Percentiles rank a stretch among this genome's conserved stretches.
Conservation (phyloP, 2,329 filamentous ascomycete genomes). For the Calycina herbarum region DNA sequence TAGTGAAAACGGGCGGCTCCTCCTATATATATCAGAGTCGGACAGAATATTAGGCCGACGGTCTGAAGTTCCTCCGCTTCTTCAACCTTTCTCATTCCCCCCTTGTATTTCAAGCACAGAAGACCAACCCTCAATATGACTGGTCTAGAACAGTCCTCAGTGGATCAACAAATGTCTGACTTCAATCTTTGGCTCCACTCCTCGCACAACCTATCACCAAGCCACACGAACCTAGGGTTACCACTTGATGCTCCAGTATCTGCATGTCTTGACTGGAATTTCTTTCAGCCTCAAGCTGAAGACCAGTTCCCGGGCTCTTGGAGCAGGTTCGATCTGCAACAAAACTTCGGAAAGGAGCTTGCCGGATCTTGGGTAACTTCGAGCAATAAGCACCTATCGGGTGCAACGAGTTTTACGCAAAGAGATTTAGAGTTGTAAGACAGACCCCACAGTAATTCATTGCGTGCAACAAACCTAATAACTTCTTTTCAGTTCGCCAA, state of each 20-base stretch:
- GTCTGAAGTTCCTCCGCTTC: slow-evolving; percentile 3
- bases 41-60: slow-evolving; percentile 11
- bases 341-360: background rate
- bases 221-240: background rate
- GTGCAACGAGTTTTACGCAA: too few relatives aligned
- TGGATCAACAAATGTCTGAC: background rate
- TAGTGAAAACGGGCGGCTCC: background rate
- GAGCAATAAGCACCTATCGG: background rate
- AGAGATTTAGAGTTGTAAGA: too few relatives aligned
- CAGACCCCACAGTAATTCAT: too few relatives aligned
- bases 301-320: slow-evolving; percentile 2
- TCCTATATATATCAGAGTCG: background rate
- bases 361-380: background rate
- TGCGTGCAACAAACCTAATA: too few relatives aligned
- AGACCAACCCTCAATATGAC: background rate
- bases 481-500: too few relatives aligned
- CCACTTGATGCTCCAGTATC: background rate
- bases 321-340: slow-evolving; percentile 10
- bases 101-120: background rate
- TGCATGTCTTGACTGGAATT: background rate
- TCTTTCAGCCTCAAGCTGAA: background rate
- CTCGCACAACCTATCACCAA: background rate
- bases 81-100: background rate
- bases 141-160: background rate
- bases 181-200: background rate